phyloP scores from a whole-genome alignment of 495 filamentous ascomycete genomes.

The Xylaria grammica region DNA sequence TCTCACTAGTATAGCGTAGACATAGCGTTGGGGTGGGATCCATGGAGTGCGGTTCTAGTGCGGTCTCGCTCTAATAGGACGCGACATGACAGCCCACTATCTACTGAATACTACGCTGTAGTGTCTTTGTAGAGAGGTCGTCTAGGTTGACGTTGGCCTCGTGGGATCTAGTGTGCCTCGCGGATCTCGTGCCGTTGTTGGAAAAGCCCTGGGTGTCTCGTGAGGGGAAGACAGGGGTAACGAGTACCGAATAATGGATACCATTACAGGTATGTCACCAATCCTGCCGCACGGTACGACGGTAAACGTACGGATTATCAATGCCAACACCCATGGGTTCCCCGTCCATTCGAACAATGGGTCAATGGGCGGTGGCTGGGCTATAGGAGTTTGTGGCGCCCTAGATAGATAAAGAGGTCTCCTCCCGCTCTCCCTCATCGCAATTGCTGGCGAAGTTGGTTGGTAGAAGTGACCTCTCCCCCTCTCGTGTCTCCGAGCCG shows the following conservation, averaged over 20 bases:
- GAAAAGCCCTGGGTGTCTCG: conserved; percentile 14
- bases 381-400: not conserved
- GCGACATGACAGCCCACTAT: no score
- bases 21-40: no score
- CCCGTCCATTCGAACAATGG: not conserved
- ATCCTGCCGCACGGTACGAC: no score
- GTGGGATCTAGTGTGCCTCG: no score
- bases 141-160: no score
- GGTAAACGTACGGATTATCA: no score
- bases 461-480: not conserved
- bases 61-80: no score
- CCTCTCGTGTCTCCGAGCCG: not conserved
- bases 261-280: no score
- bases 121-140: no score
- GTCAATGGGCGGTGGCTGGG: not conserved
- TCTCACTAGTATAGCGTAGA: no score
- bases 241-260: not conserved
- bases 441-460: not conserved
- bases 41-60: no score
- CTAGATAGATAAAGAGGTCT: conserved; percentile 5
- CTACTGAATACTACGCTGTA: no score
- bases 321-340: not conserved
- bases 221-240: conserved; percentile 20
- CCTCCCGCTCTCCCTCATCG: not conserved
- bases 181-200: not conserved